Conservation (phyloP, 2,329 filamentous ascomycete genomes). For the Colletotrichum godetiae region DNA sequence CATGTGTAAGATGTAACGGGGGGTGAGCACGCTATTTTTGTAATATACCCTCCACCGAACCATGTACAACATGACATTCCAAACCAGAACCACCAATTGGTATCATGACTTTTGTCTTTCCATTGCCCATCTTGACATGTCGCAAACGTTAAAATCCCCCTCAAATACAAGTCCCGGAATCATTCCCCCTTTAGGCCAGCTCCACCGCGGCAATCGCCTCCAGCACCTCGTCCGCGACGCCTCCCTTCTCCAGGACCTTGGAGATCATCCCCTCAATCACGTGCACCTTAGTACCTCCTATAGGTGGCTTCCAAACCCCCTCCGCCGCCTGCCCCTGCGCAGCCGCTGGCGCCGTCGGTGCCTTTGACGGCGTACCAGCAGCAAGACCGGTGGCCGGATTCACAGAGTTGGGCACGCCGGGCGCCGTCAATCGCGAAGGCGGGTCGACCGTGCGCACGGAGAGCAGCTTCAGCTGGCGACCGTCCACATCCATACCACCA, state of each 20-base stretch:
- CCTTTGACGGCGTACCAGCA: conserved; percentile 43
- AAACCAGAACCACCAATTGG: conserved; percentile 23
- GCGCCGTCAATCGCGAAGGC: conserved; percentile 77
- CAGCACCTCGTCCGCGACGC: conserved; percentile 88
- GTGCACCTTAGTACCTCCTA: conserved; percentile 83
- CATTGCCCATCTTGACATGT: conserved; percentile 4
- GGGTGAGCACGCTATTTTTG: background rate
- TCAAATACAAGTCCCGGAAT: background rate
- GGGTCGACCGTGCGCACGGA: conserved; percentile 80
- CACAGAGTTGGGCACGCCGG: conserved; percentile 73
- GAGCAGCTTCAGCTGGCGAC: conserved; percentile 67
- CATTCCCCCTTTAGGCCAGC: conserved; percentile 59
- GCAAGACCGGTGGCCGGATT: conserved; percentile 64
- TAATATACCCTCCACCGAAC: conserved; percentile 28
- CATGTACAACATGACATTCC: conserved; percentile 32
- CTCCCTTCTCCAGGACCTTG: conserved; percentile 79
- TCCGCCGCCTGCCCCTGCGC: conserved; percentile 68
- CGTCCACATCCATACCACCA: conserved; percentile 55
- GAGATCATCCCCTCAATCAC: conserved; percentile 81
- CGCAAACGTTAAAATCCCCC: conserved; percentile 8
- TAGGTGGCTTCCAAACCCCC: conserved; percentile 86
- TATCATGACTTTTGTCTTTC: conserved; percentile 31
- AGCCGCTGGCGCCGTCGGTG: conserved; percentile 53
- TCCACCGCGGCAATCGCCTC: conserved; percentile 83
- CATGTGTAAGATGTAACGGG: background rate